These are phyloP conservation scores for Barnettozyma wickerhamii DNA, from an alignment of 805 yeast genomes.

Conservation along the genomic window DNA sequence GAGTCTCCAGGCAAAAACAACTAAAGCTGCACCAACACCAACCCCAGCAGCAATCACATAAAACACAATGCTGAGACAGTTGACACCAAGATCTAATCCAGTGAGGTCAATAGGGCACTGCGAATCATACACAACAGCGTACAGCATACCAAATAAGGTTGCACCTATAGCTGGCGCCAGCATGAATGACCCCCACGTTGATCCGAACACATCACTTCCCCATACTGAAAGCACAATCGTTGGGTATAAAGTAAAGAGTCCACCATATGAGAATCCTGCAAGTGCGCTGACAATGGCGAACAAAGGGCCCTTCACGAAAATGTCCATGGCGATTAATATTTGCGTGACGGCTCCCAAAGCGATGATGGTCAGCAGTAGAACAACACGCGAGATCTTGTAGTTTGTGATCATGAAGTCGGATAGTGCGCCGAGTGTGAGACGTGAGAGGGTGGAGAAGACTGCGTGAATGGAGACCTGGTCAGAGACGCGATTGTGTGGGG, in stretches of 20 bases:
- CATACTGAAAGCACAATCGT: constrained; percentile 78
- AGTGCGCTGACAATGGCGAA: constrained; percentile 37
- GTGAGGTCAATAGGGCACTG: constrained; percentile 13
- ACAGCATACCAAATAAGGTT: constrained; percentile 59
- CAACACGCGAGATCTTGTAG: constrained; percentile 26
- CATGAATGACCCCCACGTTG: constrained; percentile 89
- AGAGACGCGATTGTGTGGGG: constrained; percentile 28
- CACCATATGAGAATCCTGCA: constrained; percentile 76
- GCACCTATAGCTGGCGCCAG: constrained; percentile 86
- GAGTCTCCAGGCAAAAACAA: constrained; percentile 21
- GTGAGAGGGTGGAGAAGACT: constrained; percentile 60
- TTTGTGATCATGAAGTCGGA: constrained; percentile 52
- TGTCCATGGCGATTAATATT: constrained; percentile 22
- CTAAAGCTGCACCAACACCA: constrained; percentile 7
- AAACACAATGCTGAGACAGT: constrained; percentile 19
- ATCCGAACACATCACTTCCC: constrained; percentile 86
- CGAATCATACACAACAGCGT: constrained; percentile 59
- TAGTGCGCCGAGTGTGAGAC: constrained; percentile 62
- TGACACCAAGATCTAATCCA: neutral
- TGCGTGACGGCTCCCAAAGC: constrained; percentile 35
- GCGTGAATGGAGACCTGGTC: constrained; percentile 60
- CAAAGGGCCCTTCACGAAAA: constrained; percentile 16
- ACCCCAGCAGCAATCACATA: constrained; percentile 16
- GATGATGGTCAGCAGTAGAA: constrained; percentile 30
- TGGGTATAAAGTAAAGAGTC: constrained; percentile 81